Base-by-base conservation (phyloP, 163 green algal species). In the Chlamydomonas reinhardtii region DNA sequence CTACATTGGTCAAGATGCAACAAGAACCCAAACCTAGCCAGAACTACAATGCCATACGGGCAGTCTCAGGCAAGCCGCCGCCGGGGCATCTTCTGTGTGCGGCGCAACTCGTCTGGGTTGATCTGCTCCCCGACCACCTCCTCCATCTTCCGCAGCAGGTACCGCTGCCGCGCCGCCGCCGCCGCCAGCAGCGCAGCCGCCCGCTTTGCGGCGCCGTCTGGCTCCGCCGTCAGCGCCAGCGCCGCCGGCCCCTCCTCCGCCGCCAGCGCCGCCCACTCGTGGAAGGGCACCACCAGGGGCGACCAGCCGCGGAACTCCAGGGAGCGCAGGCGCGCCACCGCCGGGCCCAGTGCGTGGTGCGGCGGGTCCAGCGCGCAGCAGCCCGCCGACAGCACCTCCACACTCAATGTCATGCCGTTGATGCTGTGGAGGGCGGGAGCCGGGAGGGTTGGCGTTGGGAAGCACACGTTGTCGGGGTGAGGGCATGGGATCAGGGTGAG, bases 231-330 rank as follows among this genome's bases (percentile, higher is more conserved):
- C 24, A 73, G 14, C 52, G 24, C 68, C 68, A 62, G 48, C 39
- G 32, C 69, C 2, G 17, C 29, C 12, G 32, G 34, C 1, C 35
- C 48, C 48, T 86, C 80, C 56, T 80, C 82, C 6, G 82, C 29
- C 20, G 61, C 59, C 29, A 87, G 72, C 61, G 82, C 82, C 4
- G 35, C 61, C 82, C 82, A 87, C n/a, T 87, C 82, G 43, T 70
- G 22, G 72, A 87, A 87, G 29, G 82, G 82, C 3, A 87, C 72
- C 2, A 82, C 59, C 37, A 87, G 82, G 11, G 43, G 72, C 14
- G 39, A 75, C 72, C 72, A 87, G 72, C 82, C 82, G 59, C 82
- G 82, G 61, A 81, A 87, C 72, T 82, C 82, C 27, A 87, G 72
- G 2, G 72, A 82, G 37, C 72, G 82, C 31, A 82, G 61, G 20